phyloP scores from a whole-genome alignment of 345 rosid species.

The Eucalyptus paniculata region DNA sequence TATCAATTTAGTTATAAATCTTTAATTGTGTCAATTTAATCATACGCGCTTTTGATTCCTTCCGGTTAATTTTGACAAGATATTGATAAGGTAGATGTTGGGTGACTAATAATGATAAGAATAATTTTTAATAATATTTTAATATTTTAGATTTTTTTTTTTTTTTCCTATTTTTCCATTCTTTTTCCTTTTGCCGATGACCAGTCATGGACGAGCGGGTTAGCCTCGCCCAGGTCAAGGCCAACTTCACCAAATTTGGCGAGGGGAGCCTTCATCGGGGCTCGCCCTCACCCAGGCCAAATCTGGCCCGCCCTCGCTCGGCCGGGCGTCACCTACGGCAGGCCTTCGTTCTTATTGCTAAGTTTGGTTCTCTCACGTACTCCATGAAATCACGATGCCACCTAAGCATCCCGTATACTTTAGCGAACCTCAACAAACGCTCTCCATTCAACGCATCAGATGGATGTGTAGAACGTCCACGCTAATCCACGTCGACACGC shows the following conservation, averaged over 20 bases:
- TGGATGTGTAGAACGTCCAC: neutral
- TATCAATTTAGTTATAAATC: fast-evolving
- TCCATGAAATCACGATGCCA: neutral
- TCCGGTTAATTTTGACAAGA: fast-evolving
- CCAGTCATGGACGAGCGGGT: fast-evolving
- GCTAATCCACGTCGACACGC: too few relatives aligned
- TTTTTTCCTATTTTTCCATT: too few relatives aligned
- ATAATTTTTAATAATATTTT: too few relatives aligned
- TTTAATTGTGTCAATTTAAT: too few relatives aligned
- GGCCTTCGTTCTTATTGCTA: neutral
- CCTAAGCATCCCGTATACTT: neutral
- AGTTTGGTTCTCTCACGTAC: neutral
- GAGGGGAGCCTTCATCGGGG: too few relatives aligned
- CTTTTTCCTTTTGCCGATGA: fast-evolving
- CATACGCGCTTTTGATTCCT: fast-evolving
- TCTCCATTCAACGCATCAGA: neutral
- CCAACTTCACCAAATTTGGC: too few relatives aligned
- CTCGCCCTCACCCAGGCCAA: too few relatives aligned
- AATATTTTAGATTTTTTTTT: too few relatives aligned
- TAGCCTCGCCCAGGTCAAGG: too few relatives aligned
- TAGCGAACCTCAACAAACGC: neutral
- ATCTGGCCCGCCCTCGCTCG: too few relatives aligned
- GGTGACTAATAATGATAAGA: fast-evolving
- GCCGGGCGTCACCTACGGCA: too few relatives aligned
- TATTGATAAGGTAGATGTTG: too few relatives aligned